Evolutionary conservation across 2,329 filamentous ascomycete genomes (phyloP).

Genomic region (Stemphylium beticola): DNA sequence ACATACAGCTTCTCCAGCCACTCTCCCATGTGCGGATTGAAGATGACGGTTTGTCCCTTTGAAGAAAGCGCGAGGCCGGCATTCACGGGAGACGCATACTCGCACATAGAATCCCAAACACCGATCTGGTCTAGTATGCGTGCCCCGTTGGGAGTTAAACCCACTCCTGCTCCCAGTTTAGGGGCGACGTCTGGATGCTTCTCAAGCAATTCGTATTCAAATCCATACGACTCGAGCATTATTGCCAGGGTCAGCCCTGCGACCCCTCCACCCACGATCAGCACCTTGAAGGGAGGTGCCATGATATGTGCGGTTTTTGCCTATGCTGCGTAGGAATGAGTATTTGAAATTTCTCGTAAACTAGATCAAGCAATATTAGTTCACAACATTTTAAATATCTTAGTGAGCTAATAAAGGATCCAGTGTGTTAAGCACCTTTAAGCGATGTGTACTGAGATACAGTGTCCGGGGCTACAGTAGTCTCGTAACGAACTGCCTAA

Average conservation of each 20-base stretch:
- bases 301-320: no score
- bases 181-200: no score
- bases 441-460: no score
- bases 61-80: neutral
- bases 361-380: no score
- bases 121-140: neutral
- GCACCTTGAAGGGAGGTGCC: no score
- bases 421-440: no score
- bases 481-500: neutral
- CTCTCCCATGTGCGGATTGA: constrained; percentile 5
- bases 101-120: neutral
- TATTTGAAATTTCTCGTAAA: no score
- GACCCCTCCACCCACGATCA: no score
- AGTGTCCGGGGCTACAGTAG: neutral
- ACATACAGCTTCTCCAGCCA: constrained; percentile 5
- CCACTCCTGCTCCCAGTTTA: no score
- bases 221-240: neutral
- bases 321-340: no score
- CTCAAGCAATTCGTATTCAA: neutral
- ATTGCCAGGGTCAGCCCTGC: neutral
- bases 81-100: constrained; percentile 2
- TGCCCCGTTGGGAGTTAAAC: neutral
- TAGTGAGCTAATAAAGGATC: no score
- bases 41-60: neutral
- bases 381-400: no score